Evolutionary conservation across 768 basidiomycete genomes (phyloP).

Genomic region (Trametes gibbosa): DNA sequence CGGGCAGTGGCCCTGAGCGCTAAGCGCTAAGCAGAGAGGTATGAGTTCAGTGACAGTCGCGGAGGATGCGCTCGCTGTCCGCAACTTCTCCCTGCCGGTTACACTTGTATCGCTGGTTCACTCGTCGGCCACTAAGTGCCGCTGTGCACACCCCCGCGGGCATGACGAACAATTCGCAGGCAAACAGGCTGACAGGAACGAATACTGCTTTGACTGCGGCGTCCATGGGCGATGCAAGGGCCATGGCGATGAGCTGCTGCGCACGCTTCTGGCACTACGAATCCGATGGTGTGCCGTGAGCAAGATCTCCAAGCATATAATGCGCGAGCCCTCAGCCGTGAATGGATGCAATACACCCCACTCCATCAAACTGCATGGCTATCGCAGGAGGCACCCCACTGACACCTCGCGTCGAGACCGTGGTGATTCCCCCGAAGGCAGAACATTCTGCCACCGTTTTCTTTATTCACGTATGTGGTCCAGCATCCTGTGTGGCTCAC

Average conservation of each 20-base stretch:
- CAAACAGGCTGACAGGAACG: constrained; percentile 1
- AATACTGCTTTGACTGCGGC: constrained; percentile 15
- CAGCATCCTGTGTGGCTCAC: not conserved
- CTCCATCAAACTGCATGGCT: constrained; percentile 5
- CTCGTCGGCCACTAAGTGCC: not conserved
- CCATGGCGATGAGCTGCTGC: constrained; percentile 20
- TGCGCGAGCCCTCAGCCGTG: not conserved
- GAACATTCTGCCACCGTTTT: constrained; percentile 28
- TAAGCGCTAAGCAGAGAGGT: no score
- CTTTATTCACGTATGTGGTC: constrained; percentile 29
- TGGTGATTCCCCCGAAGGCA: constrained; percentile 17
- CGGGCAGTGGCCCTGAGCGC: no score
- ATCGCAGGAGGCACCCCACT: not conserved
- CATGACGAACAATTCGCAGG: not conserved
- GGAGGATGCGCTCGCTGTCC: not conserved
- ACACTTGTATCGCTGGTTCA: no score
- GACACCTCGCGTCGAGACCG: not conserved
- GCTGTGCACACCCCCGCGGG: not conserved
- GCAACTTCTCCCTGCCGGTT: not conserved
- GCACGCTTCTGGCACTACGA: constrained; percentile 7
- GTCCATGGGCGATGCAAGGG: constrained; percentile 20
- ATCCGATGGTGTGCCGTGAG: constrained; percentile 1
- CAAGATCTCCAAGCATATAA: not conserved
- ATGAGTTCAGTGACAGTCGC: not conserved
- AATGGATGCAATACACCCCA: constrained; percentile 1